phyloP scores from a whole-genome alignment of 805 yeast species.

The Starmera amethionina region DNA sequence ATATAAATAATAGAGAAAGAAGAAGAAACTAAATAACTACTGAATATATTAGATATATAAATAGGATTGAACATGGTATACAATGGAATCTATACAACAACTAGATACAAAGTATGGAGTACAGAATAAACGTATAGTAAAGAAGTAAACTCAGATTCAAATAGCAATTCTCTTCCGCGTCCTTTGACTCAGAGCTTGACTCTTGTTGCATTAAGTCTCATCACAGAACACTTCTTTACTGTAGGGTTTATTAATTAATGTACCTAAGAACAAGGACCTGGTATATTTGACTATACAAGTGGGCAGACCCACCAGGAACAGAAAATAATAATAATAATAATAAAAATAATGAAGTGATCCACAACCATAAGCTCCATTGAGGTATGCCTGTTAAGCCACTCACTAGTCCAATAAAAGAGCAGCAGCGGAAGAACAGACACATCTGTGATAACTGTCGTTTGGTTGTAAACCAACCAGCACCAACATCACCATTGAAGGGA shows the following conservation, averaged over 20 bases:
- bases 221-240: constrained; percentile 30
- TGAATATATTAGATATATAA: too few relatives aligned
- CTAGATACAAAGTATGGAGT: too few relatives aligned
- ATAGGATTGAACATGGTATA: too few relatives aligned
- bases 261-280: constrained; percentile 21
- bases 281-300: constrained; percentile 58
- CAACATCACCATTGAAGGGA: background rate
- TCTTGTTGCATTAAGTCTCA: constrained; percentile 78
- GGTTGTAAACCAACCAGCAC: constrained; percentile 22
- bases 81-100: too few relatives aligned
- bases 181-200: constrained; percentile 75
- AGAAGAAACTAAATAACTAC: too few relatives aligned
- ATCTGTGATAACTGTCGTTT: constrained; percentile 74
- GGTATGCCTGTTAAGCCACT: constrained; percentile 28
- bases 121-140: too few relatives aligned
- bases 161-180: constrained; percentile 67
- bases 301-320: constrained; percentile 2
- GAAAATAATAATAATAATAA: constrained; percentile 4
- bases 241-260: constrained; percentile 6
- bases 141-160: constrained; percentile 13
- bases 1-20: too few relatives aligned
- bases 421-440: constrained; percentile 18
- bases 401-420: constrained; percentile 4
- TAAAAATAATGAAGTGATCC: constrained; percentile 34
- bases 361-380: constrained; percentile 86